Base-by-base conservation (phyloP, 2,329 filamentous ascomycete genomes). In the Didymella pinodella region DNA sequence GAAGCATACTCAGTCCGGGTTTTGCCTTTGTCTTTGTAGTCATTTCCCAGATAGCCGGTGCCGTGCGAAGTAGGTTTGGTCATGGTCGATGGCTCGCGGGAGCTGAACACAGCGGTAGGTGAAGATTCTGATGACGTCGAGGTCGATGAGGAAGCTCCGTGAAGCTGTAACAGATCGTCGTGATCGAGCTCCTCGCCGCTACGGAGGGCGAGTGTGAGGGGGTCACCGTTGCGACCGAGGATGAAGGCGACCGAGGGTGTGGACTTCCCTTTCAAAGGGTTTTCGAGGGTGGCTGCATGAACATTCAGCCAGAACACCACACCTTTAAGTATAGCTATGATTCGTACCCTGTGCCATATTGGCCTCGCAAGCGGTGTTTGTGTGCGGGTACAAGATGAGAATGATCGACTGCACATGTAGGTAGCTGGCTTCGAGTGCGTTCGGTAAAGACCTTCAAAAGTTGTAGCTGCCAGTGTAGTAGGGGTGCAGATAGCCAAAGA, bases 51-150 rank as follows among this genome's bases (percentile, higher is more conserved):
- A 29, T 71, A 69, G 47, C 45, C 59, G 48, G 68, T 71, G 11
- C 67, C 64, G n/a, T 59, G 52, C n/a, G 70, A 72, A 3, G 71
- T 74, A n/a, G 68, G 69, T 48, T 68, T 69, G 12, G 71, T 74
- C n/a, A 49, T 31, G 41, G 56, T 64, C 3, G 71, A 71, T 7
- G 62, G 57, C 34, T 66, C 60, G 34, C 48, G 59, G 3, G 62
- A 64, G 51, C 59, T 68, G 43, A 66, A 69, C 1, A 67, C 57
- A 10, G 59, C 56, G 0, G 57, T 58, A 8, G 59, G 61, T 2
- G 61, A 57, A 2, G 62, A 62, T 16, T 55, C 59, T 8, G 56
- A 0, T 2, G 66, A 64, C 3, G 65, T 62, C 7, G 63, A 34
- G 4, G 51, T 25, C 5, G 60, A 56, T 10, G 63, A 61, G 18